Evolutionary conservation across 2,329 filamentous ascomycete species (phyloP).

Genomic region (Pyrenophora teres): DNA sequence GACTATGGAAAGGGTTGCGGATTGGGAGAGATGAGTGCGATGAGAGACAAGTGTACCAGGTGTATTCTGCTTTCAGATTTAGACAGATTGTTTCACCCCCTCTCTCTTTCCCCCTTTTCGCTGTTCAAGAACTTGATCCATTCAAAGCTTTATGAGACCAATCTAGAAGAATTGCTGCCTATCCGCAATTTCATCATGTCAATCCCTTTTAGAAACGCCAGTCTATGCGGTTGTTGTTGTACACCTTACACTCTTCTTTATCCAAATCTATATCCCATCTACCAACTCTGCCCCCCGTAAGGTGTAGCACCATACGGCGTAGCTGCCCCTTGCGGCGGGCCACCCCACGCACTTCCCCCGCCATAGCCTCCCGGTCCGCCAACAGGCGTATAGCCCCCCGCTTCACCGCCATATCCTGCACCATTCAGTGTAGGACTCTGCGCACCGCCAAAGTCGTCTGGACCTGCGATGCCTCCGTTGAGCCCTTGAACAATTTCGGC

Average conservation of each 20-base stretch:
- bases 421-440: slow-evolving; percentile 64
- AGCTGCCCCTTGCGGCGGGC: slow-evolving; percentile 45
- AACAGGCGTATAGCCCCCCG: slow-evolving; percentile 65
- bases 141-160: too few relatives aligned
- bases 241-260: slow-evolving; percentile 8
- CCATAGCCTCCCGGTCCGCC: slow-evolving; percentile 57
- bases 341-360: slow-evolving; percentile 68
- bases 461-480: slow-evolving; percentile 60
- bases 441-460: slow-evolving; percentile 63
- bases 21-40: too few relatives aligned
- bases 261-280: slow-evolving; percentile 4
- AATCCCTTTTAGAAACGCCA: slow-evolving; percentile 27
- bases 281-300: slow-evolving; percentile 58
- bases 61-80: too few relatives aligned
- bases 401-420: slow-evolving; percentile 62
- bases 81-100: too few relatives aligned
- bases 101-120: too few relatives aligned
- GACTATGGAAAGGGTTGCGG: too few relatives aligned
- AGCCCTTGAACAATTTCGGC: slow-evolving; percentile 74
- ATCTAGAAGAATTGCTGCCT: neutral
- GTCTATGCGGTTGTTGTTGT: slow-evolving; percentile 35
- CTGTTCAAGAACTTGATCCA: too few relatives aligned
- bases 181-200: slow-evolving; percentile 6
- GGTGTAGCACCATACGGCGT: slow-evolving; percentile 66
- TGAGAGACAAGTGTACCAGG: too few relatives aligned